Evolutionary conservation across 257 asterid genomes (phyloP).

Genomic region (Solanum sparsipilum): DNA sequence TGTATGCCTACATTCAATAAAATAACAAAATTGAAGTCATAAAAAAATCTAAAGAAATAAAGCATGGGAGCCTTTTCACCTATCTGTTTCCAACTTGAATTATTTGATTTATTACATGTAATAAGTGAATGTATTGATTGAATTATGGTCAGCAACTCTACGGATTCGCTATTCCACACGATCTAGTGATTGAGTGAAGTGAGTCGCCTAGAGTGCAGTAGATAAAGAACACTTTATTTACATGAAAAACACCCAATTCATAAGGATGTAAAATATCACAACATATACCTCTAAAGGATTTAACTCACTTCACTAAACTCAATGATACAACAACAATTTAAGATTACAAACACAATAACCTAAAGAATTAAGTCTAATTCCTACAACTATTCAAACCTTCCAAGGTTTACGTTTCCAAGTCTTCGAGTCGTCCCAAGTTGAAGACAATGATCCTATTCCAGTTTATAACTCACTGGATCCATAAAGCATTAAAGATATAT

Average conservation of each 20-base stretch:
- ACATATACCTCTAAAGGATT: background rate
- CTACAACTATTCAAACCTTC: background rate
- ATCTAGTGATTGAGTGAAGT: background rate
- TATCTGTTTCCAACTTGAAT: background rate
- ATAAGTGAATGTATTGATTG: background rate
- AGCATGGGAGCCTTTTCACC: background rate
- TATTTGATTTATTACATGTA: too few species aligned
- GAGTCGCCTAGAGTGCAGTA: background rate
- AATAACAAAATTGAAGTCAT: background rate
- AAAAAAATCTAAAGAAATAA: too few species aligned
- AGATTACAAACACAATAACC: too few species aligned
- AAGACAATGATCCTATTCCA: background rate
- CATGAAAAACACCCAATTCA: background rate
- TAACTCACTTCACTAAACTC: background rate
- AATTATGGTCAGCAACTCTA: background rate
- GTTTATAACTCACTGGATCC: background rate
- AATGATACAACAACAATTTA: too few species aligned
- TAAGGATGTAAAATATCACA: background rate
- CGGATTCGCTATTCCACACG: background rate
- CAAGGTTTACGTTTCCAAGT: background rate
- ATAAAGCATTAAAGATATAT: too few species aligned
- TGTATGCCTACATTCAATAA: background rate
- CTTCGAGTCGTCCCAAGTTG: background rate
- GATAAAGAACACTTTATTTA: background rate
- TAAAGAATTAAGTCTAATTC: background rate